Evolutionary conservation across 306 rosid species (phyloP).

Genomic region (Aeschynomene evenia): DNA sequence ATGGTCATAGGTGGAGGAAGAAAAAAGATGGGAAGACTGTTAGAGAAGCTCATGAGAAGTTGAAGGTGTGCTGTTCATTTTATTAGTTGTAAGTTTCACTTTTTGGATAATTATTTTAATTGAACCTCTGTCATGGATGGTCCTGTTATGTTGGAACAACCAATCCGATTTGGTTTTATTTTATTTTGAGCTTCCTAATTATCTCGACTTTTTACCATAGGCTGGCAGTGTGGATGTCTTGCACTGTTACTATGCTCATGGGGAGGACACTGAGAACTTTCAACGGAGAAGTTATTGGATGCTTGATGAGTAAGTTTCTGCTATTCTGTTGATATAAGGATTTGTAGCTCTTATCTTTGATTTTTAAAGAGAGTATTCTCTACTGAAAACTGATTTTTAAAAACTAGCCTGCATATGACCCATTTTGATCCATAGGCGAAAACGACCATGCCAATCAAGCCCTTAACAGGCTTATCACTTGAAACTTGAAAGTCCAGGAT

Average conservation of each 20-base stretch:
- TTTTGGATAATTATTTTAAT: slow-evolving; percentile 28
- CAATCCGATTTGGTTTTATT: background rate
- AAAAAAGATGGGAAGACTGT: slow-evolving; percentile 80
- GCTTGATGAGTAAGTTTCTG: slow-evolving; percentile 64
- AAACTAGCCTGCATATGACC: background rate
- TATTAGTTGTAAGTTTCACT: slow-evolving; percentile 59
- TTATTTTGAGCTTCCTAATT: slow-evolving; percentile 17
- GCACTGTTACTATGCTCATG: slow-evolving; percentile 81
- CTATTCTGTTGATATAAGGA: background rate
- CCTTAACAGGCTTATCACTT: background rate
- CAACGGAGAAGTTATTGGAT: slow-evolving; percentile 83
- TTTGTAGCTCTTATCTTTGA: slow-evolving; percentile 10
- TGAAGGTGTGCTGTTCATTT: slow-evolving; percentile 86
- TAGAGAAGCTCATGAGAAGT: slow-evolving; percentile 85
- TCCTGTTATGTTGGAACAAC: slow-evolving; percentile 26
- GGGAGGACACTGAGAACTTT: slow-evolving; percentile 67
- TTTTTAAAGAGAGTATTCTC: background rate
- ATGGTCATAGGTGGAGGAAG: slow-evolving; percentile 85
- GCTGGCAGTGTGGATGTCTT: slow-evolving; percentile 68
- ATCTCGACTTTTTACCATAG: slow-evolving; percentile 37
- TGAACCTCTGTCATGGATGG: slow-evolving; percentile 19
- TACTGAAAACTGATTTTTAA: background rate
- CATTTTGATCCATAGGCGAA: background rate
- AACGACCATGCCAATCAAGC: background rate
- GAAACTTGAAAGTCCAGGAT: background rate